These are phyloP conservation scores for Lasiodiplodia sp. DNA, from an alignment of 2,329 filamentous ascomycete genomes.

Conservation along the genomic window DNA sequence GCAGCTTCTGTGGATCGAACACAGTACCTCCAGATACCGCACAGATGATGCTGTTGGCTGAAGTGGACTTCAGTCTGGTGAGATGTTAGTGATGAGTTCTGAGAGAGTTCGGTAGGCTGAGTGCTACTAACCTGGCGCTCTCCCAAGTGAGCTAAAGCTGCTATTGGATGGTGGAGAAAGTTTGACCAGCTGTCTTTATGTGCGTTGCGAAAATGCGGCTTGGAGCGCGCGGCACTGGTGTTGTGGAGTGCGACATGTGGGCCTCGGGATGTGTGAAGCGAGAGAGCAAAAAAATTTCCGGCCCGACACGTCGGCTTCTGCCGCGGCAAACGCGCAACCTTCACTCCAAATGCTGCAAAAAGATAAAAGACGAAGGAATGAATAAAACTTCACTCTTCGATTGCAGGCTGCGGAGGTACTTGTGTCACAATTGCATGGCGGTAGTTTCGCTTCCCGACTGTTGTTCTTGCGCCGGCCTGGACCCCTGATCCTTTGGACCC, in stretches of 20 bases:
- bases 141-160: conserved; percentile 49
- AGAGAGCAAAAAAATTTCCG: conserved; percentile 21
- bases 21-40: conserved; percentile 49
- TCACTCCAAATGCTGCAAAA: neutral
- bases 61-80: conserved; percentile 46
- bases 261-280: conserved; percentile 20
- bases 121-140: conserved; percentile 39
- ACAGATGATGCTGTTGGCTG: conserved; percentile 35
- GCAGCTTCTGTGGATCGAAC: conserved; percentile 48
- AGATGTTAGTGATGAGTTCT: conserved; percentile 2
- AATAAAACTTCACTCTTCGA: neutral
- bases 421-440: neutral
- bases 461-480: neutral
- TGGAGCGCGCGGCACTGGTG: neutral
- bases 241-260: conserved; percentile 4
- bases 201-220: neutral
- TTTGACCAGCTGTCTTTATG: neutral
- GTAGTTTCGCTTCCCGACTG: neutral
- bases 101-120: neutral
- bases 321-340: neutral
- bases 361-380: neutral
- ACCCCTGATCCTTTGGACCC: neutral
- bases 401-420: neutral
- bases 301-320: neutral
- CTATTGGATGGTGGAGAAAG: conserved; percentile 17